Conservation (phyloP, 2,329 filamentous ascomycete species). For the Cryphonectria naterciae region DNA sequence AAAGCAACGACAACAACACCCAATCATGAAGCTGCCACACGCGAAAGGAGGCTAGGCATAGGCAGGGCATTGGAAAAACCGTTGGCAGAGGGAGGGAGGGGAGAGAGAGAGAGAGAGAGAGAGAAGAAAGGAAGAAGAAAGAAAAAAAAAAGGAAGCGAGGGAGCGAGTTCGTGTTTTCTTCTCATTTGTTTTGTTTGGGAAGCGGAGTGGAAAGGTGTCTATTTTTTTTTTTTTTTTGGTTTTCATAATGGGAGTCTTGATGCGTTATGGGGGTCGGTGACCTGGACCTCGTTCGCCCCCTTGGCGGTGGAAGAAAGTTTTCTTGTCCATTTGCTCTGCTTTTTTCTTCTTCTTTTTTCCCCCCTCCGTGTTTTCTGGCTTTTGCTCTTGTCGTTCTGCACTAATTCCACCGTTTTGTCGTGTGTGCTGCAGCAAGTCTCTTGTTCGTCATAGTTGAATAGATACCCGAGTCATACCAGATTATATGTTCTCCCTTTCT, state of each 20-base stretch:
- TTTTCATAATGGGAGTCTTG: not conserved
- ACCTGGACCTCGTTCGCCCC: not conserved
- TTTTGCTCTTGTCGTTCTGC: slow-evolving; percentile 1
- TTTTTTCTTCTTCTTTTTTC: slow-evolving; percentile 1
- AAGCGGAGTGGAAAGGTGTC: not conserved
- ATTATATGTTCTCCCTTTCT: slow-evolving; percentile 7
- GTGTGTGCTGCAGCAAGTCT: slow-evolving; percentile 23
- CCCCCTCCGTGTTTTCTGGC: not conserved
- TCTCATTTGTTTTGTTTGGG: not conserved
- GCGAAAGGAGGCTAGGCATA: not conserved
- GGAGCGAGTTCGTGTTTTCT: not conserved
- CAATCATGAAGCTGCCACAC: not conserved
- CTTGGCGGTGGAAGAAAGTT: not conserved
- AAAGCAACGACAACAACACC: not conserved
- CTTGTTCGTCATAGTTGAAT: slow-evolving; percentile 26
- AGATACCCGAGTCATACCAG: slow-evolving; percentile 31
- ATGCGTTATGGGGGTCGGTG: not conserved
- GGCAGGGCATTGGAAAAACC: no score
- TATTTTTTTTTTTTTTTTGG: not conserved
- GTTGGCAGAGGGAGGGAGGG: not conserved
- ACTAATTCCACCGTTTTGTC: slow-evolving; percentile 25
- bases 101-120: not conserved
- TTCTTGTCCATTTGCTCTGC: not conserved
- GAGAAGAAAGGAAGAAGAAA: not conserved
- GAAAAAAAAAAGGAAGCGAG: not conserved